These are phyloP conservation scores for Talaromyces sp. DNA, from an alignment of 2,329 filamentous ascomycete genomes.

Conservation along the genomic window DNA sequence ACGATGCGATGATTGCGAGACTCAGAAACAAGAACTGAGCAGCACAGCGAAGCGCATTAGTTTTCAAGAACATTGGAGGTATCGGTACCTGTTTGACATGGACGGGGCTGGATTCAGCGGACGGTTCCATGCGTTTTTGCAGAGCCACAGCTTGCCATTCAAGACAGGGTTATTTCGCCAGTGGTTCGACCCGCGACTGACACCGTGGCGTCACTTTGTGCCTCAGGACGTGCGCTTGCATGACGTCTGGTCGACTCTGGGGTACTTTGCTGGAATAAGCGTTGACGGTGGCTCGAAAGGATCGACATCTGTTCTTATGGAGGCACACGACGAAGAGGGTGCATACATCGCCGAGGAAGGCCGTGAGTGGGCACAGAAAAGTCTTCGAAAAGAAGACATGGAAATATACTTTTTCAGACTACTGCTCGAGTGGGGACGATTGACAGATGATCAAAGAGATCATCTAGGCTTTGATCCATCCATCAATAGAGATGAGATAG, in stretches of 20 bases:
- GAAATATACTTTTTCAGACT: constrained; percentile 75
- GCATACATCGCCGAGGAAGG: constrained; percentile 63
- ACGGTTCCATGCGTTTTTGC: constrained; percentile 59
- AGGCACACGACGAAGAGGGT: constrained; percentile 50
- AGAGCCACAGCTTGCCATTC: constrained; percentile 64
- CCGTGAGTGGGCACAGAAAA: constrained; percentile 58
- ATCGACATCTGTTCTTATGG: constrained; percentile 44
- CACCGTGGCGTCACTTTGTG: constrained; percentile 75
- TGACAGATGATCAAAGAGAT: constrained; percentile 59
- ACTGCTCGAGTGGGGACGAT: constrained; percentile 69
- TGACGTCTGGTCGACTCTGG: constrained; percentile 66
- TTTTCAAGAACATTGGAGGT: constrained; percentile 56
- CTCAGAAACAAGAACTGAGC: constrained; percentile 51
- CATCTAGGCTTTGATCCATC: constrained; percentile 35
- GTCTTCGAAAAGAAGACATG: constrained; percentile 66
- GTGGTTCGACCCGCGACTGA: constrained; percentile 72
- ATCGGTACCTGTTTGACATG: constrained; percentile 67
- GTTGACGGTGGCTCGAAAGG: constrained; percentile 35
- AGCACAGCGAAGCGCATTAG: constrained; percentile 37
- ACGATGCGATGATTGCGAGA: constrained; percentile 54
- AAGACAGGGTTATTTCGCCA: constrained; percentile 67
- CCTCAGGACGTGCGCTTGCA: constrained; percentile 70
- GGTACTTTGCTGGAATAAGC: constrained; percentile 63
- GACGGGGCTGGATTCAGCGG: constrained; percentile 66
- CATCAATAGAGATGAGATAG: not conserved